A percentile compares a stretch with the other conserved stretches of the same genome.
These are phyloP conservation scores for Eucalyptus sp. DNA, from an alignment of 345 rosid species.

Conservation along the genomic window DNA sequence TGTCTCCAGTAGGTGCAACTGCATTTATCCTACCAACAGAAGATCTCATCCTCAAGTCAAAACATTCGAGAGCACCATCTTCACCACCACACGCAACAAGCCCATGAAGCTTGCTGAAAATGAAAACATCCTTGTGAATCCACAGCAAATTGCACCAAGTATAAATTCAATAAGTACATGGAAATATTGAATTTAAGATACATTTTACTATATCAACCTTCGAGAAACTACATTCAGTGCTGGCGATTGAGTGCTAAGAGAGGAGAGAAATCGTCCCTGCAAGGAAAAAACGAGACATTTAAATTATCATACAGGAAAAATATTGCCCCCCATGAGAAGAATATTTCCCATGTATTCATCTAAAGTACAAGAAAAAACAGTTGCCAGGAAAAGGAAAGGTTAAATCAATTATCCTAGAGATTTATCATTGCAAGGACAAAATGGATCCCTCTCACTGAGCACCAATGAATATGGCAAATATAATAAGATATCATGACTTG, in stretches of 20 bases:
- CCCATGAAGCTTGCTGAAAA: conserved; percentile 71
- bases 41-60: conserved; percentile 75
- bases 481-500: neutral
- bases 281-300: neutral
- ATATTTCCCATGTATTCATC: neutral
- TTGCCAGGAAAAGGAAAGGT: neutral
- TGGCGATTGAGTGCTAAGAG: conserved; percentile 70
- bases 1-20: conserved; percentile 64
- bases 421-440: neutral
- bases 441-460: neutral
- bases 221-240: conserved; percentile 86
- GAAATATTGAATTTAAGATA: neutral
- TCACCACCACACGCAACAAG: conserved; percentile 97
- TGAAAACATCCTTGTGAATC: neutral
- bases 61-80: conserved; percentile 94
- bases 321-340: neutral
- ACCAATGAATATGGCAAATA: neutral
- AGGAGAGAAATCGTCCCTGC: conserved; percentile 81
- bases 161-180: neutral
- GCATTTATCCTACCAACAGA: conserved; percentile 80
- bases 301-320: neutral
- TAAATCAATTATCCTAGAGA: neutral
- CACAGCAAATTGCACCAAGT: neutral
- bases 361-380: neutral
- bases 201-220: conserved; percentile 33